These are phyloP conservation scores for Begonia peltatifolia DNA, from an alignment of 306 rosid genomes.

Conservation along the genomic window DNA sequence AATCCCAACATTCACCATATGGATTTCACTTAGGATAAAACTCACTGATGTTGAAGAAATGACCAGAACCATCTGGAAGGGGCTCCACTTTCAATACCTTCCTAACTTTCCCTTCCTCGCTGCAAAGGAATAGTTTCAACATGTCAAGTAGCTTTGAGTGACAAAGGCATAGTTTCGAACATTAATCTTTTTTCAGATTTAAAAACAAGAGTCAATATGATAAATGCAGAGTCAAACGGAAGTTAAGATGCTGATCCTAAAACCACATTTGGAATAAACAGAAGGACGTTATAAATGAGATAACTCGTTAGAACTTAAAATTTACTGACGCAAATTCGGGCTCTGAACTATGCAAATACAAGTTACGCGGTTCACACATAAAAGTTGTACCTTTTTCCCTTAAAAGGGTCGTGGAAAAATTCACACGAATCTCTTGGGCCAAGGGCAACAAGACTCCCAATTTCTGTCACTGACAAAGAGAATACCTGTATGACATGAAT, in stretches of 20 bases:
- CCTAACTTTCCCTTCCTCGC: slow-evolving; percentile 87
- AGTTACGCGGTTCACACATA: too few relatives aligned
- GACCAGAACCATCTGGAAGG: slow-evolving; percentile 87
- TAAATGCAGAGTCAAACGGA: too few relatives aligned
- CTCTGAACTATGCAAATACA: too few relatives aligned
- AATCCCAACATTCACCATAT: not conserved
- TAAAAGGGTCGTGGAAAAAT: slow-evolving; percentile 57
- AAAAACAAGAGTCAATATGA: too few relatives aligned
- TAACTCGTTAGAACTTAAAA: too few relatives aligned
- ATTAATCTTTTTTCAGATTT: too few relatives aligned
- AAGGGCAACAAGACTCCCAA: slow-evolving; percentile 64
- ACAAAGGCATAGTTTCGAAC: too few relatives aligned
- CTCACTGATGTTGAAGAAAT: slow-evolving; percentile 83
- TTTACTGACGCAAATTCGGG: too few relatives aligned
- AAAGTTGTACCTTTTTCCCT: slow-evolving; percentile 46
- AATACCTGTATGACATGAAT: slow-evolving; percentile 49
- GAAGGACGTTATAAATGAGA: too few relatives aligned
- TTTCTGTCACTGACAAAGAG: slow-evolving; percentile 71
- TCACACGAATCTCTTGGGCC: slow-evolving; percentile 58
- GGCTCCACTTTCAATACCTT: slow-evolving; percentile 89
- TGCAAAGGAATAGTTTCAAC: slow-evolving; percentile 23
- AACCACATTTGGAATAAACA: too few relatives aligned
- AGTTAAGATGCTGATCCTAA: too few relatives aligned
- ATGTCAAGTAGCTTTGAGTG: too few relatives aligned
- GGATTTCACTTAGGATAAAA: slow-evolving; percentile 18